Percentiles rank a stretch among this genome's conserved stretches.
These are phyloP conservation scores for Microbotryomycetes sp. DNA, from an alignment of 1,284 basidiomycete species.

Conservation along the genomic window DNA sequence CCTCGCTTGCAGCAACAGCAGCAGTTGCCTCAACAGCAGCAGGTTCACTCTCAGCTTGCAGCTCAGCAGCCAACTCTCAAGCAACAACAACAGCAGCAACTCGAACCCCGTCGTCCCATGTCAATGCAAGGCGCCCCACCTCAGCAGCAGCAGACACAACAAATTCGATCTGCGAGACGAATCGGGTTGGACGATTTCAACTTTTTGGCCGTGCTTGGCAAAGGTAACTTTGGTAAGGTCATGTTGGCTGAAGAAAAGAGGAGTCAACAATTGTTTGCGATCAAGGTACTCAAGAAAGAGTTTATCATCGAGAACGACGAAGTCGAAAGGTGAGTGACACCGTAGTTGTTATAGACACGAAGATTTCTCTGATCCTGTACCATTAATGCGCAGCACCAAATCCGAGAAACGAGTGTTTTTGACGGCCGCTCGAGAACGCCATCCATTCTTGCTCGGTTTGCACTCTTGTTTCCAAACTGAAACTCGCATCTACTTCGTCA, in stretches of 20 bases:
- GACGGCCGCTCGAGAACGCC: slow-evolving; percentile 88
- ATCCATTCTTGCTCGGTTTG: slow-evolving; percentile 92
- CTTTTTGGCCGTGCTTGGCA: slow-evolving; percentile 95
- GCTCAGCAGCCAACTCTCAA: not conserved
- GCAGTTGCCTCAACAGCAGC: slow-evolving; percentile 17
- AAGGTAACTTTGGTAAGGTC: slow-evolving; percentile 99
- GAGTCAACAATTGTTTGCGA: slow-evolving; percentile 83
- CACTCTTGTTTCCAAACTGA: slow-evolving; percentile 99
- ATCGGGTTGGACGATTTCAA: slow-evolving; percentile 99
- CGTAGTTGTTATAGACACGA: slow-evolving; percentile 9
- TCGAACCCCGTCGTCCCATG: slow-evolving; percentile 7
- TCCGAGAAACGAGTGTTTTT: slow-evolving; percentile 99
- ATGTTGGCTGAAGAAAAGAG: slow-evolving; percentile 99
- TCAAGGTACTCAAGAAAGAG: slow-evolving; percentile 99
- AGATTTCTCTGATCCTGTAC: not conserved
- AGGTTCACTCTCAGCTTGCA: slow-evolving; percentile 10
- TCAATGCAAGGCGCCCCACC: slow-evolving; percentile 13
- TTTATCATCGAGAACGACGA: slow-evolving; percentile 99
- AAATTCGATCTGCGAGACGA: slow-evolving; percentile 45
- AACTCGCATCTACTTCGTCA: slow-evolving; percentile 77
- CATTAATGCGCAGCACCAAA: slow-evolving; percentile 65
- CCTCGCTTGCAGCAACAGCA: not conserved
- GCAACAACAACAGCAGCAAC: slow-evolving; percentile 25
- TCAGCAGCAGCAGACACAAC: slow-evolving; percentile 29
- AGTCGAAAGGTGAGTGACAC: slow-evolving; percentile 74